Evolutionary conservation across 2,329 filamentous ascomycete genomes (phyloP).

Genomic region (Exophiala aquamarina): DNA sequence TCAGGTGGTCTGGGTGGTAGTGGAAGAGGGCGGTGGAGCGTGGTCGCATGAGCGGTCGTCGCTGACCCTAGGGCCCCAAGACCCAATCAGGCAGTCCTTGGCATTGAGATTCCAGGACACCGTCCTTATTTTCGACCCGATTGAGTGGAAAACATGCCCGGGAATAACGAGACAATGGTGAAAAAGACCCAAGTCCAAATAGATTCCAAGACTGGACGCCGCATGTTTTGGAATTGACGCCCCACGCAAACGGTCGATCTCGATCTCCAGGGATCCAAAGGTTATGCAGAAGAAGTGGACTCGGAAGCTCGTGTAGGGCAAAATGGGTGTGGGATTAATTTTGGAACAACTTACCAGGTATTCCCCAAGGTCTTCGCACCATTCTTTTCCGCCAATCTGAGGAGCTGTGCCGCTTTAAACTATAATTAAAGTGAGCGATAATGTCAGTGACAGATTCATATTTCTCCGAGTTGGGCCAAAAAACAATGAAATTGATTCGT

Average conservation of each 20-base stretch:
- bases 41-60: conserved; percentile 23
- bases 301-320: neutral
- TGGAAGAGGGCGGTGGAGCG: neutral
- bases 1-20: no score
- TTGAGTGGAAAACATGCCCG: conserved; percentile 11
- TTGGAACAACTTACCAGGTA: conserved; percentile 71
- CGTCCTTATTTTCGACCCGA: conserved; percentile 18
- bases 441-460: conserved; percentile 40
- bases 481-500: conserved; percentile 38
- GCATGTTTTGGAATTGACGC: no score
- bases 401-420: conserved; percentile 84
- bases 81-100: conserved; percentile 23
- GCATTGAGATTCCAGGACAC: conserved; percentile 13
- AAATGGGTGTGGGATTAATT: no score
- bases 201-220: no score
- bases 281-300: neutral
- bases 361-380: conserved; percentile 91
- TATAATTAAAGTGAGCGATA: conserved; percentile 45
- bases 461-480: conserved; percentile 17
- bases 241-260: no score
- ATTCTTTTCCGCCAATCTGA: conserved; percentile 83
- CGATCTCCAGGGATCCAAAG: no score
- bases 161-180: conserved; percentile 4
- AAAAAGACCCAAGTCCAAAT: no score
- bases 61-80: neutral